Conservation (phyloP, 768 basidiomycete genomes). For the Leccinum subtestaceum region DNA sequence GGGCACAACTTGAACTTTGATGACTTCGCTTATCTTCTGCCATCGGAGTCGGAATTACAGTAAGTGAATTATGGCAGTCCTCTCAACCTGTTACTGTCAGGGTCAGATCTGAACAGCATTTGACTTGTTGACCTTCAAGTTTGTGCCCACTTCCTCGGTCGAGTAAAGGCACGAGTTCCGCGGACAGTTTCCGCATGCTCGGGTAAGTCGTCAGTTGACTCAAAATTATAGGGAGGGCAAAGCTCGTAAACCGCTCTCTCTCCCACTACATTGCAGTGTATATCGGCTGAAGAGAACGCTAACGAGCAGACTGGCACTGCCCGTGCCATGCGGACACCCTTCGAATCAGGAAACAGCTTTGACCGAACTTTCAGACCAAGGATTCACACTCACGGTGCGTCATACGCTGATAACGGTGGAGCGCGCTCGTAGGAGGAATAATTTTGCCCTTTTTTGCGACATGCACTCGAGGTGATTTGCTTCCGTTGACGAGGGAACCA, state of each 20-base stretch:
- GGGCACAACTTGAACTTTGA: not conserved
- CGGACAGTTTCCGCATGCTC: not conserved
- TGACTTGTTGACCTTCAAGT: conserved; percentile 4
- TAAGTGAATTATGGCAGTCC: not conserved
- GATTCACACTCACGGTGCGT: not conserved
- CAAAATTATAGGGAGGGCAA: not conserved
- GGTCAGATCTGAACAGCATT: not conserved
- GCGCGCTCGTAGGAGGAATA: conserved; percentile 1
- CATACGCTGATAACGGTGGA: conserved; percentile 6
- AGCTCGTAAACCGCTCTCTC: not conserved
- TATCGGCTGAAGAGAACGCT: not conserved
- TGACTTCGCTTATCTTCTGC: not conserved
- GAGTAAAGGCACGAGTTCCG: not conserved
- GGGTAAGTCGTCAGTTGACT: not conserved
- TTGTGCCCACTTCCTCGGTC: not conserved
- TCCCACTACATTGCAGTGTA: not conserved
- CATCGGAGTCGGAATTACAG: not conserved
- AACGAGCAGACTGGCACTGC: not conserved
- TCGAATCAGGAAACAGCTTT: conserved; percentile 5
- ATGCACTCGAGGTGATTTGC: not conserved
- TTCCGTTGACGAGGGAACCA: conserved; percentile 5
- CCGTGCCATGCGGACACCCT: not conserved
- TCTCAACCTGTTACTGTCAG: not conserved
- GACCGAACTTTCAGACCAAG: conserved; percentile 1
- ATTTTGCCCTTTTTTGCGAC: conserved; percentile 4